Base-by-base conservation (phyloP, 2,329 filamentous ascomycete species). In the Pseudogymnoascus destructans region DNA sequence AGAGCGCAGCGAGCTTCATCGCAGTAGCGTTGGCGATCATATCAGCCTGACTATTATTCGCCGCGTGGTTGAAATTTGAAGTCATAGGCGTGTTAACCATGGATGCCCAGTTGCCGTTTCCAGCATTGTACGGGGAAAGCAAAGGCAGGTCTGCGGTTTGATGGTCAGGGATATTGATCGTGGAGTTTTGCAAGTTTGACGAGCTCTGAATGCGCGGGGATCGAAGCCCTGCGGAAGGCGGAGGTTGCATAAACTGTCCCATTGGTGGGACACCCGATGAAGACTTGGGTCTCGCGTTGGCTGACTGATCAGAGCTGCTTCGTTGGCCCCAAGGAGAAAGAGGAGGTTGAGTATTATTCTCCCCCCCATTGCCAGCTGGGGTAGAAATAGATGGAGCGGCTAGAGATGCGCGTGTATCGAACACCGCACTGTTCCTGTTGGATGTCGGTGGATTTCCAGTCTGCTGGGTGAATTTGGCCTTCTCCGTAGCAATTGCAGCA, bases 11-110 rank as follows among this genome's bases (percentile, higher is more conserved):
- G 57, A 98, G 80, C 72, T 98, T 98, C 93, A 98, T 98, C 19
- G 93, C 93, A 13, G 93, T 97, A 23, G 93, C 93, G 69, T 97
- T 98, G 60, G 93, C 93, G 59, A 98, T 87, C 92, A 97, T 97
- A 68, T 98, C 93, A 13, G 90, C 91, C 70, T 96, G 91, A 62
- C 71, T 72, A 13, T 77, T 73, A 58, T 68, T 73, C 65, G 76
- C 77, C 61, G 78, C 73, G 27, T 72, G 71, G 63, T 79, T 85
- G 72, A 97, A 98, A 64, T 85, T 92, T 38, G 89, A 76, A 4
- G 92, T 88, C 87, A 97, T 95, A 1, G 93, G 93, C 1, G 93
- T 98, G 74, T 95, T 97, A 63, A 95, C 85, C 87, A 96, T 95
- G 7, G 93, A 97, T 21, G 93, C 93, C 93, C 93, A 98, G 76